Conservation (phyloP, 2,329 filamentous ascomycete species). For the Ophioceras dolichostomum region DNA sequence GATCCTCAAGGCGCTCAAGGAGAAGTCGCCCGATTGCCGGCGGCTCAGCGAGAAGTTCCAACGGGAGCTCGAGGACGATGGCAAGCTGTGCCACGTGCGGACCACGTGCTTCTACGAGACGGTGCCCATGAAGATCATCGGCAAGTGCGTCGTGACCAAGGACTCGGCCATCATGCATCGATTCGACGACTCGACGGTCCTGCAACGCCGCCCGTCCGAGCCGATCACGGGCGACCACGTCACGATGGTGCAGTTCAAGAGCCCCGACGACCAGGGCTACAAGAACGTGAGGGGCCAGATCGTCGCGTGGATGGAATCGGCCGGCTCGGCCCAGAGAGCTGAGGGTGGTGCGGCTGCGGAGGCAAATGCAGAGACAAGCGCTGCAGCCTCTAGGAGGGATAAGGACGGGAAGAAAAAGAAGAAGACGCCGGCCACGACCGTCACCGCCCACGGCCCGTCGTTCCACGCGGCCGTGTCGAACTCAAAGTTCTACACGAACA, state of each 20-base stretch:
- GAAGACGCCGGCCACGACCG: background rate
- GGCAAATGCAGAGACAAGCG: no score
- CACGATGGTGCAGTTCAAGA: background rate
- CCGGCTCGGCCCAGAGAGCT: no score
- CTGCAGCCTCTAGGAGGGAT: background rate
- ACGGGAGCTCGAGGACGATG: background rate
- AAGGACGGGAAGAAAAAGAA: background rate
- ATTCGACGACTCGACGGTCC: slow-evolving; percentile 2
- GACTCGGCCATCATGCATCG: no score
- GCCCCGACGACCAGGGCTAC: background rate
- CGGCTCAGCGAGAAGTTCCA: slow-evolving; percentile 2
- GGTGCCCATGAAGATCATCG: background rate
- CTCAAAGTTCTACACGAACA: background rate
- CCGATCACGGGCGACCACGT: background rate
- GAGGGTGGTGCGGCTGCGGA: no score
- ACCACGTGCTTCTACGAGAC: slow-evolving; percentile 3
- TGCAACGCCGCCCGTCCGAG: background rate
- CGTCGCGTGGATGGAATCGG: background rate
- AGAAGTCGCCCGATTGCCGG: background rate
- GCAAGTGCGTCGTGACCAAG: background rate
- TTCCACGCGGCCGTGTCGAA: background rate
- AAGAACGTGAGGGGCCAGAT: background rate
- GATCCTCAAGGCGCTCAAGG: background rate
- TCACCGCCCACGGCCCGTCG: background rate
- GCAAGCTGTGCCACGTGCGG: background rate